Percentiles rank a stretch among this genome's conserved stretches.
Evolutionary conservation across 768 basidiomycete genomes (phyloP).

Genomic region (Russula dissimulans): DNA sequence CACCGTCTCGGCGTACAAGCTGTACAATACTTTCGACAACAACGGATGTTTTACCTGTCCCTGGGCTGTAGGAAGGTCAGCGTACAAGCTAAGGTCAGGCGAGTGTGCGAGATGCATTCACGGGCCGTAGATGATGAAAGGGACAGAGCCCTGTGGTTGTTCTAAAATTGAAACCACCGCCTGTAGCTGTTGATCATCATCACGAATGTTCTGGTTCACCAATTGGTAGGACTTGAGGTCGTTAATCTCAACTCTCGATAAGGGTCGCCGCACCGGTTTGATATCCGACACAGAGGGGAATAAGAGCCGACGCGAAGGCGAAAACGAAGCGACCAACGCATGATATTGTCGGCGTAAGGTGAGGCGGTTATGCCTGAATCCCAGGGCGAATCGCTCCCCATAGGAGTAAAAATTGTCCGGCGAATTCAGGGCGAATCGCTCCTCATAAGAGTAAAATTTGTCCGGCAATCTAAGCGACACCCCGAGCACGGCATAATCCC

Average conservation of each 20-base stretch:
- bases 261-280: slow-evolving; percentile 7
- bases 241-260: slow-evolving; percentile 6
- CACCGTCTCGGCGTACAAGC: slow-evolving; percentile 21
- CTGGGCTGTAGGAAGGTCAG: slow-evolving; percentile 25
- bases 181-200: slow-evolving; percentile 39
- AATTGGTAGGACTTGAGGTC: slow-evolving; percentile 15
- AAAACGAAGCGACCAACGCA: slow-evolving; percentile 39
- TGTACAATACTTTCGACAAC: slow-evolving; percentile 31
- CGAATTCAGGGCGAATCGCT: slow-evolving; percentile 39
- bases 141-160: slow-evolving; percentile 37
- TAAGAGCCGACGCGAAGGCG: slow-evolving; percentile 36
- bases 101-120: slow-evolving; percentile 26
- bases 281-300: slow-evolving; percentile 37
- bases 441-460: slow-evolving; percentile 35
- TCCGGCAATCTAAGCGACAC: slow-evolving; percentile 37
- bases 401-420: slow-evolving; percentile 37
- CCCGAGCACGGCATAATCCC: slow-evolving; percentile 30
- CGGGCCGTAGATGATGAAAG: slow-evolving; percentile 58
- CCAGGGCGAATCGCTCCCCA: slow-evolving; percentile 37
- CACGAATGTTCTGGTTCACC: slow-evolving; percentile 36
- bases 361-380: slow-evolving; percentile 45
- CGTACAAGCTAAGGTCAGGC: not conserved
- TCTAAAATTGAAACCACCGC: slow-evolving; percentile 38
- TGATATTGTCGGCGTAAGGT: slow-evolving; percentile 53
- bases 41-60: slow-evolving; percentile 33